Conservation (phyloP, 2,329 filamentous ascomycete species). For the Colletotrichum tropicicola region DNA sequence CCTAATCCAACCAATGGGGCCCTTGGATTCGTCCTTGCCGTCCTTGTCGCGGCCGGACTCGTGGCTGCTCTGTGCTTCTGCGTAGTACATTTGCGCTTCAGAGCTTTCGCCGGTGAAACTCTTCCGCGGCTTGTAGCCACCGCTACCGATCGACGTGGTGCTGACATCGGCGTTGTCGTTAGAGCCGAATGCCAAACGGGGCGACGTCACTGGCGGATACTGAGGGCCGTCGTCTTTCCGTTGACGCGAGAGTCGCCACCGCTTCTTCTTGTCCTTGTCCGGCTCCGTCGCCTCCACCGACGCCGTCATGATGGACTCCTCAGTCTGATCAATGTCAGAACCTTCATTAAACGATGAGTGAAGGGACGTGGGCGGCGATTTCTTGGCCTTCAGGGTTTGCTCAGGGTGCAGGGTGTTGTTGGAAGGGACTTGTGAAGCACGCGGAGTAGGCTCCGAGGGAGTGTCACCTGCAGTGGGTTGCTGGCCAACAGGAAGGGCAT, state of each 20-base stretch:
- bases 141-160: constrained; percentile 74
- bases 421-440: constrained; percentile 55
- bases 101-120: constrained; percentile 61
- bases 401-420: constrained; percentile 53
- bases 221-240: constrained; percentile 63
- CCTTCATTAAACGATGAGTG: constrained; percentile 82
- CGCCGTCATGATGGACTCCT: constrained; percentile 56
- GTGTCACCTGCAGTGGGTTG: constrained; percentile 13
- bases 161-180: constrained; percentile 73
- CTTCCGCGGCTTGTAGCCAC: constrained; percentile 55
- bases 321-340: constrained; percentile 80
- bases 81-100: constrained; percentile 50
- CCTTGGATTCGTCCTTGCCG: constrained; percentile 57
- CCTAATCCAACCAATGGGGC: constrained; percentile 66
- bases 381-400: constrained; percentile 67
- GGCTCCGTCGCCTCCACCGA: constrained; percentile 49
- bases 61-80: constrained; percentile 48
- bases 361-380: constrained; percentile 80
- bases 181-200: constrained; percentile 61
- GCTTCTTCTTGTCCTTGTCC: constrained; percentile 75
- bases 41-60: constrained; percentile 49
- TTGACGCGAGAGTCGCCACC: constrained; percentile 76
- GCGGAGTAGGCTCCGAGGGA: constrained; percentile 56
- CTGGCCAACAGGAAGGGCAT: constrained; percentile 5
- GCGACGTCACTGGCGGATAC: constrained; percentile 51